Evolutionary conservation across 2,329 filamentous ascomycete genomes (phyloP).

Genomic region (Beauveria sp.): DNA sequence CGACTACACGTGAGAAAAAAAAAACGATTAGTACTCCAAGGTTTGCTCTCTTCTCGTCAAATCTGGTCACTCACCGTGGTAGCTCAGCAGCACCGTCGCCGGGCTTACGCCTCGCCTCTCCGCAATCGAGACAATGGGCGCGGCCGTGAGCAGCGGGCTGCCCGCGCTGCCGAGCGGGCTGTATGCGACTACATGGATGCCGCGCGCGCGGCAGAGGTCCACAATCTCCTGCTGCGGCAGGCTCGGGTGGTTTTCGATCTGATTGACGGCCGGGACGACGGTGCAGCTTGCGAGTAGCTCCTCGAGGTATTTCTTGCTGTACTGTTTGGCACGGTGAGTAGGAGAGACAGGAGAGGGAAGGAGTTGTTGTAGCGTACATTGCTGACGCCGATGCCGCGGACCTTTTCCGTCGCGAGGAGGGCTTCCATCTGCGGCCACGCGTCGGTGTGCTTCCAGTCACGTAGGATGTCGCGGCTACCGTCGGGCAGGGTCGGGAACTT

Average conservation of each 20-base stretch:
- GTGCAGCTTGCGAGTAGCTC: constrained; percentile 41
- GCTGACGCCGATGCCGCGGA: constrained; percentile 45
- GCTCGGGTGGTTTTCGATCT: constrained; percentile 67
- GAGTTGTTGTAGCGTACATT: constrained; percentile 32
- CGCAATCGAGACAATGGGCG: constrained; percentile 55
- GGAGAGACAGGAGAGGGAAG: no score
- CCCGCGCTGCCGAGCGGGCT: constrained; percentile 58
- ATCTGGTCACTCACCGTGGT: constrained; percentile 45
- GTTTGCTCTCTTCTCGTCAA: neutral
- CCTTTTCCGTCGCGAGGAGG: constrained; percentile 51
- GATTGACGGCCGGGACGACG: constrained; percentile 59
- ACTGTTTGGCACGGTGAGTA: constrained; percentile 24
- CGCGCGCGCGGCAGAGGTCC: constrained; percentile 58
- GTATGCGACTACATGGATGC: constrained; percentile 67
- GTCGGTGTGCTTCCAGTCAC: constrained; percentile 60
- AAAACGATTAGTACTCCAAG: neutral
- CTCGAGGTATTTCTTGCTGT: constrained; percentile 46
- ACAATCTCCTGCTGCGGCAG: constrained; percentile 67
- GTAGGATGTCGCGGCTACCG: constrained; percentile 66
- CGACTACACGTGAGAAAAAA: constrained; percentile 36
- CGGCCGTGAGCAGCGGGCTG: constrained; percentile 56
- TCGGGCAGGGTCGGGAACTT: constrained; percentile 68
- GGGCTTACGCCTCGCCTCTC: constrained; percentile 54
- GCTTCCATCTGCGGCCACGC: constrained; percentile 74
- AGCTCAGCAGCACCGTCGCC: constrained; percentile 61